Evolutionary conservation across 306 rosid species (phyloP).

Genomic region (Benincasa hispida): DNA sequence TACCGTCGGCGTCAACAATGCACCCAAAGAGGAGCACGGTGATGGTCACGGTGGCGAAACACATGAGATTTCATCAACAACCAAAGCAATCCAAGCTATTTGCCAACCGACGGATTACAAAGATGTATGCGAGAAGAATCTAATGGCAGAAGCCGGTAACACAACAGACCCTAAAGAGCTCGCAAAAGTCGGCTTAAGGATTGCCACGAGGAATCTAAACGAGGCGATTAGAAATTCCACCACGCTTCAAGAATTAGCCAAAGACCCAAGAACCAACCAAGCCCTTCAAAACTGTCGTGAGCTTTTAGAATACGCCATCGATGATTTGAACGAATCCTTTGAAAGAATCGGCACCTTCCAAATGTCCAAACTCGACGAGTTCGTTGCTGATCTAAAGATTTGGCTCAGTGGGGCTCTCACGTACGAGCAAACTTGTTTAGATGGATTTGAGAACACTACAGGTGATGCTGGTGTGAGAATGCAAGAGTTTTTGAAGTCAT

Average conservation of each 20-base stretch:
- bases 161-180: conserved; percentile 17
- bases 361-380: conserved; percentile 7
- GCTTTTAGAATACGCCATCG: conserved; percentile 30
- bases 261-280: conserved; percentile 33
- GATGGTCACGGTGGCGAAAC: background rate
- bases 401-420: conserved; percentile 37
- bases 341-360: conserved; percentile 19
- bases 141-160: background rate
- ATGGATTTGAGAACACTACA: conserved; percentile 25
- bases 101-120: conserved; percentile 33
- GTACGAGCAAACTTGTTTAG: conserved; percentile 37
- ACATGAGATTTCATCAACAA: background rate
- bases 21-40: background rate
- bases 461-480: conserved; percentile 26
- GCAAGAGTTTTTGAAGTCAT: conserved; percentile 12
- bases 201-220: conserved; percentile 1
- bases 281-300: conserved; percentile 32
- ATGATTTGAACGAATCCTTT: conserved; percentile 18
- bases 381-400: conserved; percentile 23
- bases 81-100: conserved; percentile 13
- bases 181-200: conserved; percentile 8
- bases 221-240: conserved; percentile 16
- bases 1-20: conserved; percentile 21
- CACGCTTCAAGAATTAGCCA: conserved; percentile 13
- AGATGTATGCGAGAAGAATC: conserved; percentile 25